phyloP scores from a whole-genome alignment of 2,329 filamentous ascomycete species.

The Drechslerella coelobrocha region DNA sequence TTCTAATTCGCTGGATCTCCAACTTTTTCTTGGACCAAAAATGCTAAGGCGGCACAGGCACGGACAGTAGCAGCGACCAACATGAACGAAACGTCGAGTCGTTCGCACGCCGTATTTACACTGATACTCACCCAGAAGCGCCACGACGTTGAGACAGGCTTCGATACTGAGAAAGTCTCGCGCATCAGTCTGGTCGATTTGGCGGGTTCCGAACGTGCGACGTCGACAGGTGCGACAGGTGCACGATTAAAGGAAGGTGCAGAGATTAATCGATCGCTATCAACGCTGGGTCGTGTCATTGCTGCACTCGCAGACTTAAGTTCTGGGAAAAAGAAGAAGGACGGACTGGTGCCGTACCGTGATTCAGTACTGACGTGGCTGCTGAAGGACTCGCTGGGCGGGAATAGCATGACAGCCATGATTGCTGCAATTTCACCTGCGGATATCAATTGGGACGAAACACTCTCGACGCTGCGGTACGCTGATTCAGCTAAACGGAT shows the following conservation, averaged over 20 bases:
- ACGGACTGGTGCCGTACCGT: conserved; percentile 86
- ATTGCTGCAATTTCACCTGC: conserved; percentile 98
- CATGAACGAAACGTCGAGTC: conserved; percentile 99
- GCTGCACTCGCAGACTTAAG: conserved; percentile 91
- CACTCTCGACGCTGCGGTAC: conserved; percentile 90
- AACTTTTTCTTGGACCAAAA: conserved; percentile 2
- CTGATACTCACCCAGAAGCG: conserved; percentile 93
- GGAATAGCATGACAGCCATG: conserved; percentile 99
- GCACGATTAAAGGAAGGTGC: conserved; percentile 95
- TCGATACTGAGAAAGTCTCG: conserved; percentile 97
- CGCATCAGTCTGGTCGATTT: conserved; percentile 98
- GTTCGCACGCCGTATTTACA: conserved; percentile 97
- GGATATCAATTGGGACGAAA: conserved; percentile 99
- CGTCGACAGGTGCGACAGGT: conserved; percentile 94
- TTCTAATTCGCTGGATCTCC: background rate
- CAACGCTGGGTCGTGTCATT: conserved; percentile 95
- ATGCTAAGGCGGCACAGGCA: conserved; percentile 60
- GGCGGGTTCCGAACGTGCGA: conserved; percentile 94
- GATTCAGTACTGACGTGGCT: conserved; percentile 97
- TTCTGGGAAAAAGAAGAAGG: conserved; percentile 75
- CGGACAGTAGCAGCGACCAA: conserved; percentile 97
- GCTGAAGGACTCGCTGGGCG: conserved; percentile 92
- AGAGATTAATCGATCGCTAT: conserved; percentile 96
- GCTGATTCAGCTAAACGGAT: conserved; percentile 98
- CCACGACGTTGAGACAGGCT: conserved; percentile 87